Conservation (phyloP, 441 rosid species). For the Populus hybrid region DNA sequence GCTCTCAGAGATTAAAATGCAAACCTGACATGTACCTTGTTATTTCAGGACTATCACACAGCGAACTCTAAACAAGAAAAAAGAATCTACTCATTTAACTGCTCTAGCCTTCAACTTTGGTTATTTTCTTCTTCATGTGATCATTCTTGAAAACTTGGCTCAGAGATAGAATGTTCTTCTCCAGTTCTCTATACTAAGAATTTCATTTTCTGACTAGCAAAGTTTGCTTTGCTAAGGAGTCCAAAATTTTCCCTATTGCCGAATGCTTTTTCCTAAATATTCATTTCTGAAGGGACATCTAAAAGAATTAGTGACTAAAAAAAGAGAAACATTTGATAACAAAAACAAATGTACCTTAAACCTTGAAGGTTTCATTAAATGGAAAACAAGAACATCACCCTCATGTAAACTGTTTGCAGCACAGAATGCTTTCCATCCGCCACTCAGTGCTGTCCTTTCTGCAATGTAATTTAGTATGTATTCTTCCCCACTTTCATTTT, state of each 20-base stretch:
- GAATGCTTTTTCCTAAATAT: slow-evolving; percentile 1
- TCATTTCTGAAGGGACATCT: not conserved
- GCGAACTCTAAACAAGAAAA: not conserved
- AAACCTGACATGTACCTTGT: not conserved
- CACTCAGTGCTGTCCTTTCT: slow-evolving; percentile 56
- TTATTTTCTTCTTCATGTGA: not conserved
- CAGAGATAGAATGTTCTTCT: not conserved
- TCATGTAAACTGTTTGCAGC: slow-evolving; percentile 34
- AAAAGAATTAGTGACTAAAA: not conserved
- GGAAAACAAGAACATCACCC: slow-evolving; percentile 60
- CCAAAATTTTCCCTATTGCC: not conserved
- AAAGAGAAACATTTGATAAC: not conserved
- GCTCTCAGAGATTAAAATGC: not conserved
- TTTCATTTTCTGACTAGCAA: not conserved
- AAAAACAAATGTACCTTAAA: slow-evolving; percentile 41
- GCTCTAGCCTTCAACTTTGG: not conserved
- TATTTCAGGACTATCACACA: slow-evolving; percentile 1
- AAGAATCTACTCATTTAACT: not conserved
- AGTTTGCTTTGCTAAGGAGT: not conserved
- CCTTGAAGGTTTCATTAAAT: slow-evolving; percentile 40
- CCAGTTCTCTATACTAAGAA: not conserved
- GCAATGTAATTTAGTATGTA: slow-evolving; percentile 42
- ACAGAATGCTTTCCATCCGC: slow-evolving; percentile 60
- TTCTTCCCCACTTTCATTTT: slow-evolving; percentile 48
- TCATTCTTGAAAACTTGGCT: not conserved